These are phyloP conservation scores for Leccinum uliginosum DNA, from an alignment of 768 basidiomycete species.

Conservation along the genomic window DNA sequence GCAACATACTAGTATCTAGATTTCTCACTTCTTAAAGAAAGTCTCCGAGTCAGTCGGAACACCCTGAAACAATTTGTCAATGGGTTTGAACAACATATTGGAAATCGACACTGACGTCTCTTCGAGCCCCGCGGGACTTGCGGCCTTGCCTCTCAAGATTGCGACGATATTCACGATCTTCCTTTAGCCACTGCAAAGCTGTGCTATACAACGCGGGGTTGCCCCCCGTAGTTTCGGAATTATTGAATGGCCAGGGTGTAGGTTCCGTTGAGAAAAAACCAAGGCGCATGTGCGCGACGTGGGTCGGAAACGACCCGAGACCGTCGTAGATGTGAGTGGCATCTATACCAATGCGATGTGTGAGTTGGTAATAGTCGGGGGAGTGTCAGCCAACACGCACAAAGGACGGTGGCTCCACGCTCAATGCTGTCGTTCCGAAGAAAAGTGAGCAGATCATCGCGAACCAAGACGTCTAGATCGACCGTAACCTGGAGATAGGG, in stretches of 20 bases:
- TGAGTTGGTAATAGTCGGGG: conserved; percentile 5
- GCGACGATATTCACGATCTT: conserved; percentile 68
- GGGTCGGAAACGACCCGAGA: conserved; percentile 85
- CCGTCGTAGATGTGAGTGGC: conserved; percentile 99
- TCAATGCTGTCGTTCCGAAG: conserved; percentile 75
- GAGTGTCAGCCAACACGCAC: conserved; percentile 36
- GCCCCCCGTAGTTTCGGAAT: conserved; percentile 21
- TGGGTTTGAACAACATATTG: background rate
- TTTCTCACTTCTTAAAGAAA: conserved; percentile 79
- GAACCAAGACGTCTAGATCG: conserved; percentile 93
- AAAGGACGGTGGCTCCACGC: conserved; percentile 85
- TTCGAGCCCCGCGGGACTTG: conserved; percentile 59
- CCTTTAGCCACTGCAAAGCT: conserved; percentile 83
- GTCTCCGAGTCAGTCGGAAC: conserved; percentile 74
- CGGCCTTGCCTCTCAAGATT: conserved; percentile 53
- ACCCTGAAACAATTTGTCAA: conserved; percentile 33
- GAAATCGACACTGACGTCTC: conserved; percentile 39
- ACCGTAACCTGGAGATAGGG: conserved; percentile 72
- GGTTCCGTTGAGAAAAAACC: conserved; percentile 69
- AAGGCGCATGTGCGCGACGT: conserved; percentile 86
- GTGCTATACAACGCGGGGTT: conserved; percentile 52
- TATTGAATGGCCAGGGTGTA: conserved; percentile 61
- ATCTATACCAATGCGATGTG: conserved; percentile 44
- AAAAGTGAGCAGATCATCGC: conserved; percentile 85
- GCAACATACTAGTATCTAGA: background rate